These are phyloP conservation scores for Macrophomina pseudophaseolina DNA, from an alignment of 2,329 filamentous ascomycete species.

Conservation along the genomic window DNA sequence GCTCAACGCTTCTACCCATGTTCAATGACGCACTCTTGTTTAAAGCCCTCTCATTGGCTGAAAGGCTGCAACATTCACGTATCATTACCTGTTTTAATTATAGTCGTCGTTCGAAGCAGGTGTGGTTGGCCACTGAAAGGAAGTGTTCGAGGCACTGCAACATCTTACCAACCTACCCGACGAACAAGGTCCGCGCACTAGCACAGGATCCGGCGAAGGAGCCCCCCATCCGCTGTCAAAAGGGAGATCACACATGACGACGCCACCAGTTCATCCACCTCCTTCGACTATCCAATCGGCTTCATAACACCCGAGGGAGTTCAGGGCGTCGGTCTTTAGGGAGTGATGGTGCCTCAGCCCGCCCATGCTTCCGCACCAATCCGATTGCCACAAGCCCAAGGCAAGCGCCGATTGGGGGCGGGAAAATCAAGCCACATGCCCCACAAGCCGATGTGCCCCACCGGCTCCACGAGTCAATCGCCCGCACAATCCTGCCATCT, in stretches of 20 bases:
- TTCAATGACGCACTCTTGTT: too few relatives aligned
- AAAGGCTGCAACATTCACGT: too few relatives aligned
- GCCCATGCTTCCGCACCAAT: neutral
- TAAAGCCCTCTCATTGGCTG: too few relatives aligned
- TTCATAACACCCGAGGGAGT: neutral
- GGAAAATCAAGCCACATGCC: neutral
- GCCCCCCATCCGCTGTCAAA: neutral
- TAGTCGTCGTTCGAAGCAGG: too few relatives aligned
- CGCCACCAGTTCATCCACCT: neutral
- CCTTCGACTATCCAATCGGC: neutral
- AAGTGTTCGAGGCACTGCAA: too few relatives aligned
- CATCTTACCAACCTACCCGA: too few relatives aligned
- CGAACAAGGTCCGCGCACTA: too few relatives aligned
- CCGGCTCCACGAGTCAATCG: conserved; percentile 7
- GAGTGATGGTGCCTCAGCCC: neutral
- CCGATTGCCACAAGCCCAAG: neutral
- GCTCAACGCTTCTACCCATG: too few relatives aligned
- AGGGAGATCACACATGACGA: neutral
- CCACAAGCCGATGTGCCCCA: conserved; percentile 12
- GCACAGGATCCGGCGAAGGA: neutral
- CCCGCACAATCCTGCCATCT: neutral
- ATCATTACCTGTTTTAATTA: too few relatives aligned
- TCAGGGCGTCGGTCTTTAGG: neutral
- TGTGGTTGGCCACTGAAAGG: too few relatives aligned
- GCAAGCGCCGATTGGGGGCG: neutral